Percentiles rank a stretch among this genome's conserved stretches.
These are phyloP conservation scores for Vaccinium vitisidaea DNA, from an alignment of 148 eudicot genomes.

Conservation along the genomic window DNA sequence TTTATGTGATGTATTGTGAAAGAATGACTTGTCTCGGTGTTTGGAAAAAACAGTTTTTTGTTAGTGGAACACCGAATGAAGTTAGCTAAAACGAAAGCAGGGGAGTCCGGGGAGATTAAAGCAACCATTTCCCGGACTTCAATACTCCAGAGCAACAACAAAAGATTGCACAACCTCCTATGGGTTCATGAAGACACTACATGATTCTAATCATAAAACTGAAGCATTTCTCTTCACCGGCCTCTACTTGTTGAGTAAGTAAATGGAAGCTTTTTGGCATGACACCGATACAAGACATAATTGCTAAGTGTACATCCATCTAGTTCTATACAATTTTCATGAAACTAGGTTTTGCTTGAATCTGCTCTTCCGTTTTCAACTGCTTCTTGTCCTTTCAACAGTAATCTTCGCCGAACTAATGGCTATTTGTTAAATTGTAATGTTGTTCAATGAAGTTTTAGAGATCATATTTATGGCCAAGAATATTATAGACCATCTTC, in stretches of 20 bases:
- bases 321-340: background rate
- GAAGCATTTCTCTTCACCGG: constrained; percentile 6
- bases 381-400: background rate
- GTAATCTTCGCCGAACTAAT: background rate
- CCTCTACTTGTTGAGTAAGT: background rate
- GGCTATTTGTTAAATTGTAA: background rate
- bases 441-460: background rate
- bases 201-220: background rate
- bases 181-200: background rate
- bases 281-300: background rate
- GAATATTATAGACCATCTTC: background rate
- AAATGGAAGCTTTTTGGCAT: background rate
- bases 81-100: background rate
- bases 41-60: too few relatives aligned
- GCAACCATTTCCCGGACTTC: background rate
- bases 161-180: background rate
- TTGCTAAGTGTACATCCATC: background rate
- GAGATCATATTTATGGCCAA: background rate
- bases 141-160: background rate
- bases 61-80: too few relatives aligned
- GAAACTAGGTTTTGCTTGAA: background rate
- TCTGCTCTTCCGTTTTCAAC: background rate
- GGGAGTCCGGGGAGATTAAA: background rate
- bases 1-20: too few relatives aligned
- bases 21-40: too few relatives aligned